A percentile compares a stretch with the other conserved stretches of the same genome.
Evolutionary conservation across 1,139 yeast genomes (phyloP).

Genomic region (Saccharomyces hybrid): DNA sequence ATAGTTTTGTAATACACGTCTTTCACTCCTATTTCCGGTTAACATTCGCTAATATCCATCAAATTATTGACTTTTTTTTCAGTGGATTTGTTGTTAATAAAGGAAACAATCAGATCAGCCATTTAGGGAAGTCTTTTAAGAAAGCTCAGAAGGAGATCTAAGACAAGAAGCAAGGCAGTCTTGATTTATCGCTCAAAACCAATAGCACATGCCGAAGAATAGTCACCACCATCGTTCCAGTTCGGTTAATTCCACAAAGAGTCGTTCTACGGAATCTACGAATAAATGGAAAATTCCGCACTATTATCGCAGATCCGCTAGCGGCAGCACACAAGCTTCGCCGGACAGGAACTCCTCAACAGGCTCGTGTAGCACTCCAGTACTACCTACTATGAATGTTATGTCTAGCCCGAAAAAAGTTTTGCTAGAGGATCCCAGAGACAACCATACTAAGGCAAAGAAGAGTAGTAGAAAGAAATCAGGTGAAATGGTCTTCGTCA

Average conservation of each 20-base stretch:
- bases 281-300: constrained; percentile 33
- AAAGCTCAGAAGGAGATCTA: not conserved
- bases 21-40: not conserved
- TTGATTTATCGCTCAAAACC: not conserved
- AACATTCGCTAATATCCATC: not conserved
- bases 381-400: constrained; percentile 13
- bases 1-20: not conserved
- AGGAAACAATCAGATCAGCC: not conserved
- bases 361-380: constrained; percentile 3
- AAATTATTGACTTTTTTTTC: not conserved
- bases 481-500: constrained; percentile 31
- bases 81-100: not conserved
- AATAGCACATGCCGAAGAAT: not conserved
- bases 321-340: constrained; percentile 5
- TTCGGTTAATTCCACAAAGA: constrained; percentile 6
- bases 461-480: constrained; percentile 16
- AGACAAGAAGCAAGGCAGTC: not conserved
- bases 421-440: constrained; percentile 21
- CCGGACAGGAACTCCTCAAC: constrained; percentile 7
- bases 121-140: not conserved
- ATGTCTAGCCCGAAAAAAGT: constrained; percentile 29
- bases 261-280: constrained; percentile 21
- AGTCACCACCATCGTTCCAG: constrained; percentile 1
- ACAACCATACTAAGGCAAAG: constrained; percentile 15
- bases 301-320: constrained; percentile 23